These are phyloP conservation scores for Botryococcus braunii DNA, from an alignment of 163 green algal genomes.

Conservation along the genomic window DNA sequence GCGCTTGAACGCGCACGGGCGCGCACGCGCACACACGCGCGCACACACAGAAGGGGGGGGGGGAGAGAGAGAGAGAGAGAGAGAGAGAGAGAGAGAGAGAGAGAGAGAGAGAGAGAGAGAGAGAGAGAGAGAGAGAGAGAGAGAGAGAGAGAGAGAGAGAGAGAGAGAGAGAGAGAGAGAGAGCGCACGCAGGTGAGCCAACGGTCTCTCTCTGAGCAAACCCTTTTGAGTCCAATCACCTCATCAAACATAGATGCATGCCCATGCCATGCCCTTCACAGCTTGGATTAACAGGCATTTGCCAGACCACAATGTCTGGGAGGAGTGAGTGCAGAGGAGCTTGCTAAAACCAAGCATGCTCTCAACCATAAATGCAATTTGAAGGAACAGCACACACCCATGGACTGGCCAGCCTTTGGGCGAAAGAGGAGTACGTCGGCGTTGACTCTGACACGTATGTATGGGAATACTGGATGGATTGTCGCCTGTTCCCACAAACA, in stretches of 20 bases:
- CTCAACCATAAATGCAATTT: neutral
- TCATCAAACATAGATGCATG: neutral
- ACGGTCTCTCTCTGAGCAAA: neutral
- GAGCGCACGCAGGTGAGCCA: too few species aligned
- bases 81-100: too few species aligned
- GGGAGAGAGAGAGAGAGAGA: too few species aligned
- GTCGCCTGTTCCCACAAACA: slow-evolving; percentile 14
- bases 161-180: neutral
- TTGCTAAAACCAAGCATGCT: neutral
- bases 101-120: too few species aligned
- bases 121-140: too few species aligned
- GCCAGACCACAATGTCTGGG: too few species aligned
- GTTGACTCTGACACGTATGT: slow-evolving; percentile 36
- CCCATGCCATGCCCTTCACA: neutral
- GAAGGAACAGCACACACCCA: slow-evolving; percentile 18
- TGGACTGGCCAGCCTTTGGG: slow-evolving; percentile 16
- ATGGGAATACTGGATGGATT: slow-evolving; percentile 53
- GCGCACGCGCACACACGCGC: too few species aligned
- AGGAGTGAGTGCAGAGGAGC: neutral
- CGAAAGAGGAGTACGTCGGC: slow-evolving; percentile 38
- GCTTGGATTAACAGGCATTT: too few species aligned
- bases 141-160: neutral
- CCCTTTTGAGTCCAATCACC: neutral
- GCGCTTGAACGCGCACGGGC: too few species aligned
- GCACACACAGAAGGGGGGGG: too few species aligned